Evolutionary conservation across 306 rosid genomes (phyloP).

Genomic region (Sphenostylis stenocarpa): DNA sequence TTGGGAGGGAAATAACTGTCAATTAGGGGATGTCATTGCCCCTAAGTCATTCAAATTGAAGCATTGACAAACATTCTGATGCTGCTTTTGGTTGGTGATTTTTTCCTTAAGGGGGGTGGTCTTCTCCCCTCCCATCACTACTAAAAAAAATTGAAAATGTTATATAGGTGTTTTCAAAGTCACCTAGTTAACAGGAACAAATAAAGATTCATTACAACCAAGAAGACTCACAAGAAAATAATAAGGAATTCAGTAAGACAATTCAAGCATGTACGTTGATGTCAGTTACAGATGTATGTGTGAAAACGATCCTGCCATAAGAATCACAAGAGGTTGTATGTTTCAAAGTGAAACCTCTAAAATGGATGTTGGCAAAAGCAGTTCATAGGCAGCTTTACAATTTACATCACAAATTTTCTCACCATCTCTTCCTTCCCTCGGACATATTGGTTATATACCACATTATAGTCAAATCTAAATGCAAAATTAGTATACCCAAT

Average conservation of each 20-base stretch:
- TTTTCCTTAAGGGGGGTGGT: too few relatives aligned
- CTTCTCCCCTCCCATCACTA: background rate
- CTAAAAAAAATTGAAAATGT: background rate
- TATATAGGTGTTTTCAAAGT: background rate
- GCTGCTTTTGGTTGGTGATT: too few relatives aligned
- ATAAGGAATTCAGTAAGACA: background rate
- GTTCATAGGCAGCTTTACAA: background rate
- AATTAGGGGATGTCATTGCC: too few relatives aligned
- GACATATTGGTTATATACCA: background rate
- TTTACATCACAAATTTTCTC: background rate
- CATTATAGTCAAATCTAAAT: background rate
- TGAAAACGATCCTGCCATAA: background rate
- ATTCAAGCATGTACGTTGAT: background rate
- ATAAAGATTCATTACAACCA: background rate
- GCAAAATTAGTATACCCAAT: background rate
- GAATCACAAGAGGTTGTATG: background rate
- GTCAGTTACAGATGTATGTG: background rate
- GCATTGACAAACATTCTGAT: too few relatives aligned
- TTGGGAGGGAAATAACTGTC: too few relatives aligned
- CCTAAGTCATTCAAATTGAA: too few relatives aligned
- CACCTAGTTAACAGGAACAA: background rate
- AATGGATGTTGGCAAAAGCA: background rate
- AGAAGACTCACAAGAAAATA: background rate
- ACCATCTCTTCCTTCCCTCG: background rate
- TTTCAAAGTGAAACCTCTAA: background rate